These are phyloP conservation scores for Eucalyptus cladocalyx DNA, from an alignment of 345 rosid species.

Conservation along the genomic window DNA sequence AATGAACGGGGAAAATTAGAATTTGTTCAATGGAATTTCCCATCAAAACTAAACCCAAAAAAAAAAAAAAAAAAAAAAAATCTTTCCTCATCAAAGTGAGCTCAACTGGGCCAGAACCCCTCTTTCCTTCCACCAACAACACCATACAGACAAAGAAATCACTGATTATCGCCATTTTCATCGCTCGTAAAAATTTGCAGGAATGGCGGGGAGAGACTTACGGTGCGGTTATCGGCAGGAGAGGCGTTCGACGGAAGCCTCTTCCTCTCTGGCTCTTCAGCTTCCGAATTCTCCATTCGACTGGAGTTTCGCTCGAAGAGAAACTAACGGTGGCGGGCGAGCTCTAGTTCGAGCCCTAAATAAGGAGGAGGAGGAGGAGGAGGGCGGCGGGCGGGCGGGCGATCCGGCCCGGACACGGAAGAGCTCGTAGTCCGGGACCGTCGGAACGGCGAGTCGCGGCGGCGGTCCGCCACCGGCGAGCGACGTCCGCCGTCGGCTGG, in stretches of 20 bases:
- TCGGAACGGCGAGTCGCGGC: background rate
- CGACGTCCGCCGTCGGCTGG: background rate
- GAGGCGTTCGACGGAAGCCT: conserved; percentile 38
- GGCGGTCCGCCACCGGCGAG: background rate
- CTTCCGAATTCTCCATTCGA: conserved; percentile 48
- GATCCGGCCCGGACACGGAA: background rate
- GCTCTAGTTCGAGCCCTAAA: background rate
- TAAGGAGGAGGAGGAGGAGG: background rate
- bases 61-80: background rate
- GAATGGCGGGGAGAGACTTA: background rate
- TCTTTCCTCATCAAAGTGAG: background rate
- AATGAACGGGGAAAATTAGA: background rate
- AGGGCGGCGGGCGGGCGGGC: background rate
- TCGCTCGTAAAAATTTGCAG: background rate
- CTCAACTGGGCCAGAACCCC: background rate
- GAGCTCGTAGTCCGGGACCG: background rate
- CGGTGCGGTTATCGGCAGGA: conserved; percentile 22
- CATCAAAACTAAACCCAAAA: background rate
- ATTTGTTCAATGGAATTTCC: background rate
- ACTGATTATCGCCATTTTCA: background rate
- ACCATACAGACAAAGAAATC: background rate
- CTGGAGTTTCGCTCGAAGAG: background rate
- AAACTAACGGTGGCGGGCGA: background rate
- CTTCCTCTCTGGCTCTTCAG: conserved; percentile 62
- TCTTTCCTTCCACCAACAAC: background rate